phyloP scores from a whole-genome alignment of 1,139 yeast genomes.

The Sugiyamaella sp. region DNA sequence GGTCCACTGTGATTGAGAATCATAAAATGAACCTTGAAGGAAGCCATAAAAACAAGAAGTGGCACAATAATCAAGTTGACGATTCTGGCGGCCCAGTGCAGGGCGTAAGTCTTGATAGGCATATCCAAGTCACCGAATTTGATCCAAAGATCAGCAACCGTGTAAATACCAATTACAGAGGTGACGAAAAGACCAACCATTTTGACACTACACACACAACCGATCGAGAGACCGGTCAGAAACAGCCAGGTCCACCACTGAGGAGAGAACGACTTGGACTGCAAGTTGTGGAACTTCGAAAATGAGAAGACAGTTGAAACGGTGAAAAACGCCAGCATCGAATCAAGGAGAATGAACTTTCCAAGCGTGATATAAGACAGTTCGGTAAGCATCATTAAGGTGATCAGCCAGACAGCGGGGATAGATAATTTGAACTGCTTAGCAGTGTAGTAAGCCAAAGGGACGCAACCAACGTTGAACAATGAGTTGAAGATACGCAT shows the following conservation, averaged over 20 bases:
- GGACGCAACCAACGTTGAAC: conserved; percentile 88
- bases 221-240: conserved; percentile 78
- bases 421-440: conserved; percentile 81
- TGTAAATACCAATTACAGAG: conserved; percentile 81
- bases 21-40: conserved; percentile 80
- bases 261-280: conserved; percentile 62
- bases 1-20: conserved; percentile 82
- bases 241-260: conserved; percentile 96
- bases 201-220: conserved; percentile 84
- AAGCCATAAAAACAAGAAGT: conserved; percentile 60
- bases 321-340: conserved; percentile 94
- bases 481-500: conserved; percentile 95
- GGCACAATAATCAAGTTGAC: conserved; percentile 75
- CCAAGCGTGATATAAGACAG: conserved; percentile 87
- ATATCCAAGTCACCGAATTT: conserved; percentile 56
- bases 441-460: conserved; percentile 89
- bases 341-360: conserved; percentile 88
- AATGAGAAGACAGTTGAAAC: conserved; percentile 79
- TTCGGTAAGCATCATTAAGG: conserved; percentile 85
- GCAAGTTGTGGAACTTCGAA: conserved; percentile 75
- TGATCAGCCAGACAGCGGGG: conserved; percentile 84
- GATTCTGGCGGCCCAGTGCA: conserved; percentile 78
- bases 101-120: conserved; percentile 49
- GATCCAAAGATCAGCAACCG: conserved; percentile 70
- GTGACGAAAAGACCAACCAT: conserved; percentile 96